A percentile compares a stretch with the other conserved stretches of the same genome.
phyloP scores from a whole-genome alignment of 1,284 basidiomycete genomes.

The Apiotrichum gamsii region DNA sequence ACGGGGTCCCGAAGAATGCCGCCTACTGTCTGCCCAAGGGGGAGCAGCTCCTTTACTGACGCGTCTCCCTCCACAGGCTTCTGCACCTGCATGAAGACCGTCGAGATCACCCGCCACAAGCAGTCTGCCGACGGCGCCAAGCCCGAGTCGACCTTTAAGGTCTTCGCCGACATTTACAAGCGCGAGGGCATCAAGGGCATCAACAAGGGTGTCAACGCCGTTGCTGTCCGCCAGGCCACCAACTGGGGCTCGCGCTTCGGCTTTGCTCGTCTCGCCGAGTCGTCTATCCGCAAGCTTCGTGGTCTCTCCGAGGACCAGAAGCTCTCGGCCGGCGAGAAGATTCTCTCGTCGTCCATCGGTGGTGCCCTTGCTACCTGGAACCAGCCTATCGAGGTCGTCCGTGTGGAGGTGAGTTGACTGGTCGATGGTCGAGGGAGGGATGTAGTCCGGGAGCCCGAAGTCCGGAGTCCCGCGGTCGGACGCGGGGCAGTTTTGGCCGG shows the following conservation, averaged over 20 bases:
- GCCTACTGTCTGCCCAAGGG: too few relatives aligned
- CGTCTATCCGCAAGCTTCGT: constrained; percentile 65
- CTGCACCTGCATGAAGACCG: constrained; percentile 97
- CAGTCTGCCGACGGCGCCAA: constrained; percentile 81
- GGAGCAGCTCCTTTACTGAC: neutral
- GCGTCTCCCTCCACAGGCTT: constrained; percentile 58
- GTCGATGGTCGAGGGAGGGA: neutral
- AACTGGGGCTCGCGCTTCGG: constrained; percentile 99
- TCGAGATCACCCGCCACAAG: constrained; percentile 96
- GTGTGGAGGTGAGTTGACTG: constrained; percentile 39
- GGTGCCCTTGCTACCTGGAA: constrained; percentile 99
- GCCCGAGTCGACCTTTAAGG: constrained; percentile 87
- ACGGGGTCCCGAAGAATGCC: too few relatives aligned
- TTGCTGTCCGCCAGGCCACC: constrained; percentile 93
- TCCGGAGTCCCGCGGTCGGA: neutral
- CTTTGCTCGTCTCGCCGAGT: constrained; percentile 89
- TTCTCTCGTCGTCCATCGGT: constrained; percentile 78
- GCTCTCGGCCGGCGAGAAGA: constrained; percentile 75
- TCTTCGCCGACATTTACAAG: constrained; percentile 90
- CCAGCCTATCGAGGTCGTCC: constrained; percentile 81
- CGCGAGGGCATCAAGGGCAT: constrained; percentile 91
- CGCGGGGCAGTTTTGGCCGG: neutral
- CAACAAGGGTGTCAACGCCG: constrained; percentile 99
- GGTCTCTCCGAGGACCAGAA: constrained; percentile 60
- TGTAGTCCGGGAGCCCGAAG: neutral